Percentiles rank a stretch among this genome's conserved stretches.
Conservation (phyloP, 176 grass and related monocot species). For the Poa annua region DNA sequence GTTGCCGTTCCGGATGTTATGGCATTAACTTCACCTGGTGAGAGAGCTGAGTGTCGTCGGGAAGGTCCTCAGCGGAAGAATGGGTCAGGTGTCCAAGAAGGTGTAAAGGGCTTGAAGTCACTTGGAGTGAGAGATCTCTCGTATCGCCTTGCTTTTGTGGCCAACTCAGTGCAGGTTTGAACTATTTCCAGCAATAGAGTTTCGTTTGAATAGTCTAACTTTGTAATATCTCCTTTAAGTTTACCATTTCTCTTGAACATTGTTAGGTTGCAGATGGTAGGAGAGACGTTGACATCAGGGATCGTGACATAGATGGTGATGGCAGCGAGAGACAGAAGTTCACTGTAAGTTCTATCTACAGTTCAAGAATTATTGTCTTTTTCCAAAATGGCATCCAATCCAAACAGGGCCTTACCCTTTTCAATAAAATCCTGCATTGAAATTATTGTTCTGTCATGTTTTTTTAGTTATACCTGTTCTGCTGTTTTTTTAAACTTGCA, state of each 20-base stretch:
- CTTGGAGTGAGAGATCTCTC: conserved; percentile 96
- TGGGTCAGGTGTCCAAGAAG: conserved; percentile 74
- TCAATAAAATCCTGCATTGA: neutral
- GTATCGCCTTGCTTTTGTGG: conserved; percentile 90
- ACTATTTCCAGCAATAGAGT: conserved; percentile 26
- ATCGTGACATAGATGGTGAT: conserved; percentile 75
- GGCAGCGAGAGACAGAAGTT: conserved; percentile 76
- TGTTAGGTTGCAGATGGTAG: conserved; percentile 86
- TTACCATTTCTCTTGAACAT: conserved; percentile 27
- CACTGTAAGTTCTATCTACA: conserved; percentile 61
- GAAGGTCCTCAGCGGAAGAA: conserved; percentile 87
- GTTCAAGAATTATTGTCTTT: conserved; percentile 3
- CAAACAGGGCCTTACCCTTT: neutral
- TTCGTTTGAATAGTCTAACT: neutral
- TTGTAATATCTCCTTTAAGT: neutral
- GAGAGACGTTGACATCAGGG: conserved; percentile 77
- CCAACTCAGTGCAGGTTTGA: conserved; percentile 87
- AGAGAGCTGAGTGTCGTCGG: conserved; percentile 90
- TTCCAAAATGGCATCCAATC: neutral
- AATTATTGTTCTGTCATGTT: conserved; percentile 12
- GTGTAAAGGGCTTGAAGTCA: conserved; percentile 84
- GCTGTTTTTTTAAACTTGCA: neutral
- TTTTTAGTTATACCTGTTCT: neutral
- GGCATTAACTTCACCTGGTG: conserved; percentile 94
- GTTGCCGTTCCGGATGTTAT: conserved; percentile 95